phyloP scores from a whole-genome alignment of 2,329 filamentous ascomycete genomes.

The Aureobasidium zeae region DNA sequence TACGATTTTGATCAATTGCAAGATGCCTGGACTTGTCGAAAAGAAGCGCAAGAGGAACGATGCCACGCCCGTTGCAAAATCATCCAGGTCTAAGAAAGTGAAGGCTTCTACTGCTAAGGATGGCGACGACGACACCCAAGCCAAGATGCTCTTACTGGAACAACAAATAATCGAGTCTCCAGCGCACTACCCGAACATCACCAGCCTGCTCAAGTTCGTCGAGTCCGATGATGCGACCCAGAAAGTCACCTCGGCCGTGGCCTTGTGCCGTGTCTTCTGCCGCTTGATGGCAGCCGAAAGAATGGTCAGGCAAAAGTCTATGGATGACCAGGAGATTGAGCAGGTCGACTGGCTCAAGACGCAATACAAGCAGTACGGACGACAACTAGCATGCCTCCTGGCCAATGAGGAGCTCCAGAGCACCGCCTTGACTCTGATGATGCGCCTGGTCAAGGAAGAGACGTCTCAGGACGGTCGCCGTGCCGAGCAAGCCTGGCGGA shows the following conservation, averaged over 20 bases:
- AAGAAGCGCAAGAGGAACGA: conserved; percentile 37
- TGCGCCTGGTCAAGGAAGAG: conserved; percentile 78
- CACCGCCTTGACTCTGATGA: conserved; percentile 66
- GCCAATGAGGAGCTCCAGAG: conserved; percentile 51
- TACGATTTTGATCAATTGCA: neutral
- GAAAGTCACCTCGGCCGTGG: conserved; percentile 58
- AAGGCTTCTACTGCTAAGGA: conserved; percentile 18
- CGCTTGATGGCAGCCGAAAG: conserved; percentile 66
- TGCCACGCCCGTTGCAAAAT: conserved; percentile 16
- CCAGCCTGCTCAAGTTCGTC: conserved; percentile 53
- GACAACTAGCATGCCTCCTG: conserved; percentile 53
- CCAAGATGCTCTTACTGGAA: conserved; percentile 66
- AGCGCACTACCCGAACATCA: conserved; percentile 88
- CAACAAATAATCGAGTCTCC: conserved; percentile 73
- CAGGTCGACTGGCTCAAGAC: conserved; percentile 72
- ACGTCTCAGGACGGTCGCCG: conserved; percentile 42
- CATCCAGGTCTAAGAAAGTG: conserved; percentile 32
- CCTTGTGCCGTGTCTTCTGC: conserved; percentile 78
- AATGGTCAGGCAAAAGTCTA: conserved; percentile 55
- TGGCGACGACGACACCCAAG: conserved; percentile 44
- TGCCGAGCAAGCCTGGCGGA: conserved; percentile 59
- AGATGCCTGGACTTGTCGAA: conserved; percentile 30
- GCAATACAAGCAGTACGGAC: conserved; percentile 57
- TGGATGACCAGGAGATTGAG: conserved; percentile 63
- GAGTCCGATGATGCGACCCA: conserved; percentile 45